These are phyloP conservation scores for Trichoderma aggressivum DNA, from an alignment of 2,329 filamentous ascomycete species.

Conservation along the genomic window DNA sequence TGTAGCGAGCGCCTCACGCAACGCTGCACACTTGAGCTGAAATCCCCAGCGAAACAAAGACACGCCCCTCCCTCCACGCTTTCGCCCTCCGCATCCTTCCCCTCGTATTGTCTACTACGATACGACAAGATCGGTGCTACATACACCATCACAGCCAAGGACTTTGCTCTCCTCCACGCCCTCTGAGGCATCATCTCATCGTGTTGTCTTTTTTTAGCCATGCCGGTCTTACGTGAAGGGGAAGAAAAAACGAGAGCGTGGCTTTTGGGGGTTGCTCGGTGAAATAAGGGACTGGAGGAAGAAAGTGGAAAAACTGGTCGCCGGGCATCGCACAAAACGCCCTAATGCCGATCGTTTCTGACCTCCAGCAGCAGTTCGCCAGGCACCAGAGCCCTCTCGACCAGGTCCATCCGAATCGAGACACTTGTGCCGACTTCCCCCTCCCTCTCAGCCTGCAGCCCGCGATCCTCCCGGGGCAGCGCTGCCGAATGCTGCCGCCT, in stretches of 20 bases:
- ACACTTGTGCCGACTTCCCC: background rate
- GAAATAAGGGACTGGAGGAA: background rate
- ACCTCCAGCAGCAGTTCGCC: background rate
- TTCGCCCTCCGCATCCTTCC: background rate
- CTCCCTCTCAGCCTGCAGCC: background rate
- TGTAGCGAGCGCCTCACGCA: background rate
- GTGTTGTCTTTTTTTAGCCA: background rate
- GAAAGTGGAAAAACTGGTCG: background rate
- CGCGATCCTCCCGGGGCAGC: background rate
- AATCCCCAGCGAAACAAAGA: background rate
- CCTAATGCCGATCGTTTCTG: slow-evolving; percentile 4
- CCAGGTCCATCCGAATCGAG: background rate
- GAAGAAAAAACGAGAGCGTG: background rate
- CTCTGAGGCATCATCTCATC: background rate
- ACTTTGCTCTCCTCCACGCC: background rate
- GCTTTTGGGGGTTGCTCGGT: background rate
- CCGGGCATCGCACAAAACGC: background rate
- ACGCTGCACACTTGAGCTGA: background rate
- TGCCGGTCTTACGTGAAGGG: background rate
- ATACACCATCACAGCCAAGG: background rate
- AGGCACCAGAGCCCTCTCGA: background rate
- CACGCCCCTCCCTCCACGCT: background rate
- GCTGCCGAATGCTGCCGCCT: background rate
- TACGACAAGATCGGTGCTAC: slow-evolving; percentile 3
- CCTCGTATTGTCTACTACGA: background rate